A percentile compares a stretch with the other conserved stretches of the same genome.
These are phyloP conservation scores for Aechmea fasciata DNA, from an alignment of 176 grass and related monocot species.

Conservation along the genomic window DNA sequence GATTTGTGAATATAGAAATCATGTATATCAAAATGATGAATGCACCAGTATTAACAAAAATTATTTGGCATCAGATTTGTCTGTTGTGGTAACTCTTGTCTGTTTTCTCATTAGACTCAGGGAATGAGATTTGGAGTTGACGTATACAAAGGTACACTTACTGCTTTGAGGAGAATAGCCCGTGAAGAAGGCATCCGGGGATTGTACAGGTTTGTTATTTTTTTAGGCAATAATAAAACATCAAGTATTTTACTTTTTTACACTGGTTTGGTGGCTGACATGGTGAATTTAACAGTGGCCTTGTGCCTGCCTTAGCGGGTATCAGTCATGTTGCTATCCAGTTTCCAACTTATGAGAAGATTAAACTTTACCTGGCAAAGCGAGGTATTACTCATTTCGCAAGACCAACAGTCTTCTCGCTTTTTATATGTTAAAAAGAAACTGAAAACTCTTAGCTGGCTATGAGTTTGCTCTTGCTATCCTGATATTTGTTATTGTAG, in stretches of 20 bases:
- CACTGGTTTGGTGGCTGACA: neutral
- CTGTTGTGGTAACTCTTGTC: neutral
- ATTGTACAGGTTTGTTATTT: conserved; percentile 58
- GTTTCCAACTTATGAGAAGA: conserved; percentile 85
- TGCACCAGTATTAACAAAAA: neutral
- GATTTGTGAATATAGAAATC: no score
- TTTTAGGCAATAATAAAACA: neutral
- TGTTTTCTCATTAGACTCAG: conserved; percentile 56
- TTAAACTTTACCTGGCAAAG: conserved; percentile 84
- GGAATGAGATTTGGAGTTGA: conserved; percentile 42
- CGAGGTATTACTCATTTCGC: conserved; percentile 39
- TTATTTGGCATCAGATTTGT: neutral
- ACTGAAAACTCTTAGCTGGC: neutral
- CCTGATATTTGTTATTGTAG: conserved; percentile 9
- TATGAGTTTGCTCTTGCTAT: neutral
- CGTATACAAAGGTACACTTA: conserved; percentile 66
- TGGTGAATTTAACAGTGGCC: conserved; percentile 40
- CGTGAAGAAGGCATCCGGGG: conserved; percentile 86
- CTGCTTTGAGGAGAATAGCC: conserved; percentile 69
- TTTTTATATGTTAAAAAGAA: neutral
- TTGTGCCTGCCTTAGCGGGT: conserved; percentile 88
- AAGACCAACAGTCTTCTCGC: neutral
- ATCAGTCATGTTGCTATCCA: conserved; percentile 97
- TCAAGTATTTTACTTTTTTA: neutral
- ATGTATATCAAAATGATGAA: no score